Evolutionary conservation across 2,329 filamentous ascomycete species (phyloP).

Genomic region (Hymenoscyphus infarciens): DNA sequence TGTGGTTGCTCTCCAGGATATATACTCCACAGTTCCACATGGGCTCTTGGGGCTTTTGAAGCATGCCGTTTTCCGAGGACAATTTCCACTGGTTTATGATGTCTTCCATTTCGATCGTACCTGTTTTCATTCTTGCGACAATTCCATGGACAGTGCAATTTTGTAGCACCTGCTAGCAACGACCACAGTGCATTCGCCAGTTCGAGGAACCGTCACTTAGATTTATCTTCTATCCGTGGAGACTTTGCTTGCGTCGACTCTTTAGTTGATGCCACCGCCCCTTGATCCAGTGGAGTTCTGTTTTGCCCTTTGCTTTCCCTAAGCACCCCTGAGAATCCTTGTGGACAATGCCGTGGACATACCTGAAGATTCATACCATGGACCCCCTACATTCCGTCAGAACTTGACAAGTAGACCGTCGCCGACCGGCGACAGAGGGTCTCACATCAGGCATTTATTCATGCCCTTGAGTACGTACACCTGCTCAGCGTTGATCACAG

Average conservation of each 20-base stretch:
- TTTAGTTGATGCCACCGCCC: constrained; percentile 16
- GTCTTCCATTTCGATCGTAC: constrained; percentile 11
- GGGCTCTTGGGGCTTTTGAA: neutral
- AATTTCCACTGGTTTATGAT: constrained; percentile 5
- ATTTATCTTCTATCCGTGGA: neutral
- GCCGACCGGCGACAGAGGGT: constrained; percentile 21
- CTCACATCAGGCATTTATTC: constrained; percentile 25
- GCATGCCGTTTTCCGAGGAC: neutral
- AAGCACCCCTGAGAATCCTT: constrained; percentile 5
- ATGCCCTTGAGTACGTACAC: constrained; percentile 35
- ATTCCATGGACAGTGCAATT: constrained; percentile 7
- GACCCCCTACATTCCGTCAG: neutral
- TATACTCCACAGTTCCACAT: neutral
- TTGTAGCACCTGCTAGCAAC: constrained; percentile 4
- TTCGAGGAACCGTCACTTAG: constrained; percentile 1
- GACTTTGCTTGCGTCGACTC: neutral
- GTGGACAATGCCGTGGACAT: constrained; percentile 11
- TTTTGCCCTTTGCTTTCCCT: neutral
- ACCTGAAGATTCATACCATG: neutral
- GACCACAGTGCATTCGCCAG: neutral
- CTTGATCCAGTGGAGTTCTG: neutral
- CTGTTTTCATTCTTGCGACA: neutral
- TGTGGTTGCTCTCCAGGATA: constrained; percentile 9
- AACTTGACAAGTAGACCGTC: constrained; percentile 14
- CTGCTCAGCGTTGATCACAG: constrained; percentile 28